Evolutionary conservation across 768 basidiomycete species (phyloP).

Genomic region (Cystobasidium ongulense): DNA sequence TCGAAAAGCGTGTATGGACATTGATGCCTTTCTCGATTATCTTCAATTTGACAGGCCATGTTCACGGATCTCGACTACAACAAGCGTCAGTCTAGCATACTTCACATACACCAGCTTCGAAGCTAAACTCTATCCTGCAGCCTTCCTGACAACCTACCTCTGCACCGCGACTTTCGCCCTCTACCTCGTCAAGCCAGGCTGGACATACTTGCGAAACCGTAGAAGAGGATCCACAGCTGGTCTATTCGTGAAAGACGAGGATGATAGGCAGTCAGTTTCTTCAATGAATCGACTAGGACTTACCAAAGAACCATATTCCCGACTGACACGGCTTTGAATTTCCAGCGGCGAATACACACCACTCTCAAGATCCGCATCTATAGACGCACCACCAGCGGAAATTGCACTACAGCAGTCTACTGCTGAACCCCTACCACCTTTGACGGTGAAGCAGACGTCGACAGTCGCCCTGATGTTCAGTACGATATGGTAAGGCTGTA

Average conservation of each 20-base stretch:
- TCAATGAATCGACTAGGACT: not conserved
- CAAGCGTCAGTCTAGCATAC: slow-evolving; percentile 4
- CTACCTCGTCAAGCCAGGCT: slow-evolving; percentile 52
- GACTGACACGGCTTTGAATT: not conserved
- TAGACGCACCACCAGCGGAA: not conserved
- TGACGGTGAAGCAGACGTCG: slow-evolving; percentile 59
- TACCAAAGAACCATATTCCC: too few relatives aligned
- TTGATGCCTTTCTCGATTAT: slow-evolving; percentile 44
- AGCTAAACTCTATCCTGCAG: slow-evolving; percentile 33
- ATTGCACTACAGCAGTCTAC: not conserved
- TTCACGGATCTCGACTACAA: slow-evolving; percentile 52
- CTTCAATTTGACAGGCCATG: slow-evolving; percentile 78
- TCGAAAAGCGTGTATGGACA: not conserved
- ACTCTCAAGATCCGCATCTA: not conserved
- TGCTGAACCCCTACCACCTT: not conserved
- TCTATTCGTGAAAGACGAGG: not conserved
- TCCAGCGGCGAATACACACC: not conserved
- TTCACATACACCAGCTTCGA: not conserved
- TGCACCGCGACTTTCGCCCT: slow-evolving; percentile 80
- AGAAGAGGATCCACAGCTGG: not conserved
- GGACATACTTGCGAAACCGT: not conserved
- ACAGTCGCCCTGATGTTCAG: slow-evolving; percentile 71
- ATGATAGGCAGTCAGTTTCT: not conserved
- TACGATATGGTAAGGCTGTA: slow-evolving; percentile 55
- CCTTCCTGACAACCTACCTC: slow-evolving; percentile 65